These are phyloP conservation scores for Trypanosomatidae sp. DNA, from an alignment of 208 protist genomes.

Conservation along the genomic window DNA sequence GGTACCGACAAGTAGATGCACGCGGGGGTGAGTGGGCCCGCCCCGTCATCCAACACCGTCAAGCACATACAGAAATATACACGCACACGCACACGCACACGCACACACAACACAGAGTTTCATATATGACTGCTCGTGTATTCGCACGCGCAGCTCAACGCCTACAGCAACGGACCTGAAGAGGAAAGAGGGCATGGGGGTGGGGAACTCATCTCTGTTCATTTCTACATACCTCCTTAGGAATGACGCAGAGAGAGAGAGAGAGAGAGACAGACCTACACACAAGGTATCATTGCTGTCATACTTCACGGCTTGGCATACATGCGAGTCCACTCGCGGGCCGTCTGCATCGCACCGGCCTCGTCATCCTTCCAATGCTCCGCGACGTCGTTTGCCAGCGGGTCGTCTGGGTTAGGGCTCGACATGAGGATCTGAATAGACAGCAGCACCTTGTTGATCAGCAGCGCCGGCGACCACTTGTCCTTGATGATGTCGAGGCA, in stretches of 20 bases:
- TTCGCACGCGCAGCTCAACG: background rate
- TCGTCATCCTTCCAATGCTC: slow-evolving; percentile 89
- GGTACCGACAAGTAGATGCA: background rate
- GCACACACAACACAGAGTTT: background rate
- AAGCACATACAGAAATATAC: slow-evolving; percentile 14
- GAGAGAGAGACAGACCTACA: slow-evolving; percentile 8
- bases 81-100: slow-evolving; percentile 14
- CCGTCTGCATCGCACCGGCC: slow-evolving; percentile 58
- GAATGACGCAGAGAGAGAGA: too few relatives aligned
- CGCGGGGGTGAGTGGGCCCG: background rate
- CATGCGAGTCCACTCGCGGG: slow-evolving; percentile 79
- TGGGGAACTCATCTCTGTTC: background rate
- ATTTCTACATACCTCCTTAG: background rate
- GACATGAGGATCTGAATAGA: slow-evolving; percentile 99
- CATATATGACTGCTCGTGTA: background rate
- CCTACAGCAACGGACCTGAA: background rate
- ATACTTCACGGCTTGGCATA: slow-evolving; percentile 52
- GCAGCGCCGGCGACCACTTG: slow-evolving; percentile 99
- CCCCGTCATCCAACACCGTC: background rate
- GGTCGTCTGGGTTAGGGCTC: slow-evolving; percentile 99
- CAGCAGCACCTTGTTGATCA: slow-evolving; percentile 99
- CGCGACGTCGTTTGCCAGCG: slow-evolving; percentile 99
- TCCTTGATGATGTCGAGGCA: slow-evolving; percentile 99
- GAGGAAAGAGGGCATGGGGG: background rate
- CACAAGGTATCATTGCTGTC: background rate